These are phyloP conservation scores for Combretum micranthum DNA, from an alignment of 345 rosid genomes.

Conservation along the genomic window DNA sequence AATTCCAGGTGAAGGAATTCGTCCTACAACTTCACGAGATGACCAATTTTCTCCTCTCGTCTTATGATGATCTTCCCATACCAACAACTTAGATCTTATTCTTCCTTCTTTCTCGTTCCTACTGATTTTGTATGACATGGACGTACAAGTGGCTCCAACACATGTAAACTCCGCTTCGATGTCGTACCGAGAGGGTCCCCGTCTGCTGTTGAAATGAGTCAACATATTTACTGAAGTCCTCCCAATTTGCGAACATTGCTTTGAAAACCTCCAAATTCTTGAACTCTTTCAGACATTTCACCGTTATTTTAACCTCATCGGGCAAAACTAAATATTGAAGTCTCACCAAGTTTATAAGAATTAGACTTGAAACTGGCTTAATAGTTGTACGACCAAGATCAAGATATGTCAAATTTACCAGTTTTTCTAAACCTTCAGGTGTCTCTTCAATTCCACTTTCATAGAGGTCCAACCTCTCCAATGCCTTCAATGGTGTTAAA, in stretches of 20 bases:
- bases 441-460: not conserved
- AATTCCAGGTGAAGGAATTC: too few species aligned
- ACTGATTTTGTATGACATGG: too few species aligned
- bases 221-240: not conserved
- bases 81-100: too few species aligned
- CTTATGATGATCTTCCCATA: too few species aligned
- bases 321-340: slow-evolving; percentile 3
- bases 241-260: not conserved
- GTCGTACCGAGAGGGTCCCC: too few species aligned
- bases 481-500: slow-evolving; percentile 1
- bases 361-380: not conserved
- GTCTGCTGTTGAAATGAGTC: too few species aligned
- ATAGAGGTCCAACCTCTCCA: slow-evolving; percentile 15
- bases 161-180: too few species aligned
- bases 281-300: not conserved
- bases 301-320: not conserved
- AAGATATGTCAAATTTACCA: slow-evolving; percentile 10
- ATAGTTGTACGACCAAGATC: not conserved
- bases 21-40: too few species aligned
- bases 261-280: slow-evolving; percentile 6
- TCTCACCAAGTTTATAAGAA: not conserved
- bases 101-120: too few species aligned
- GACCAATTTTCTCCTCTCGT: too few species aligned
- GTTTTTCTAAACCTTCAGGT: slow-evolving; percentile 14
- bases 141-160: too few species aligned